Evolutionary conservation across 2,329 filamentous ascomycete species (phyloP).

Genomic region (Fusarium sp.): DNA sequence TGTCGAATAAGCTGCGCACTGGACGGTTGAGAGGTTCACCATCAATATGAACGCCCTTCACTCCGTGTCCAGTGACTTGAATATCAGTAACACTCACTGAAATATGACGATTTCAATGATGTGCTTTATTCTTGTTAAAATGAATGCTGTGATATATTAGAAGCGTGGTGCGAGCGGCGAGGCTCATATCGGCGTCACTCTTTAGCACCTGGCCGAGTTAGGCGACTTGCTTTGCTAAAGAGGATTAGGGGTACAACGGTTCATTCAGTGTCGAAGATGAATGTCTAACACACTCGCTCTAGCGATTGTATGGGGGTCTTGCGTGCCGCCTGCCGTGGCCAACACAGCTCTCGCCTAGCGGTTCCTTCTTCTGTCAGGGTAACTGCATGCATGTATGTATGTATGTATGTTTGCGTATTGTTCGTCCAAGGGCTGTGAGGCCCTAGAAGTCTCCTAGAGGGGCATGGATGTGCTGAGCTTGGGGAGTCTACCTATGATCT

Average conservation of each 20-base stretch:
- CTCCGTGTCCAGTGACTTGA: neutral
- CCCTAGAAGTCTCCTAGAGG: too few species aligned
- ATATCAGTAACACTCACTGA: neutral
- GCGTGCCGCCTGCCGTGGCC: too few species aligned
- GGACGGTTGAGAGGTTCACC: neutral
- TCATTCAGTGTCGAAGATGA: neutral
- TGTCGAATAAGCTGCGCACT: neutral
- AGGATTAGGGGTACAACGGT: neutral
- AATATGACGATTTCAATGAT: neutral
- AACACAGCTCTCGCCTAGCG: too few species aligned
- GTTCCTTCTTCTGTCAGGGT: too few species aligned
- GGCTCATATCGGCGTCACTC: neutral
- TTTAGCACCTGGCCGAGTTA: neutral
- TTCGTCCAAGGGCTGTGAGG: too few species aligned
- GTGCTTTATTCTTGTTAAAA: neutral
- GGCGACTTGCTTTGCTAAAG: neutral
- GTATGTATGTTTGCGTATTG: too few species aligned
- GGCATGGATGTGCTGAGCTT: too few species aligned
- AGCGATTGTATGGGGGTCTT: neutral
- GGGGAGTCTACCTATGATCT: too few species aligned
- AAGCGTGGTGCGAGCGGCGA: neutral
- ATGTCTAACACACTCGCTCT: neutral
- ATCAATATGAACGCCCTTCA: neutral
- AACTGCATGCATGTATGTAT: too few species aligned
- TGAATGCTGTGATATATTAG: neutral